A percentile compares a stretch with the other conserved stretches of the same genome.
phyloP scores from a whole-genome alignment of 2,329 filamentous ascomycete genomes.

The Diaporthe amygdali region DNA sequence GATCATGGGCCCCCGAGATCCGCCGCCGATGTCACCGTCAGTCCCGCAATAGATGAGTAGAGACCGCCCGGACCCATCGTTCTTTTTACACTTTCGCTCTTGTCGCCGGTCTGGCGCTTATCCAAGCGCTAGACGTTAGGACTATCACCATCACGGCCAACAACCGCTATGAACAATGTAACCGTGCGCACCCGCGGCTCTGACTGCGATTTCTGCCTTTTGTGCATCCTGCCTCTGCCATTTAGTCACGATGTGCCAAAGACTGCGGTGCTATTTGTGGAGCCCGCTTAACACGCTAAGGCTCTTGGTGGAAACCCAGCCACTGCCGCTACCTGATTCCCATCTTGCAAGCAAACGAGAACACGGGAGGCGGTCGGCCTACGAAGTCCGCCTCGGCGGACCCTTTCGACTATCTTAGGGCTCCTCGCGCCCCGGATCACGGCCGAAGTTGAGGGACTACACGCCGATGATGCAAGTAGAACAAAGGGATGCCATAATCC shows the following conservation, averaged over 20 bases:
- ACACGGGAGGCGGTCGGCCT: neutral
- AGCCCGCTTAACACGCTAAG: neutral
- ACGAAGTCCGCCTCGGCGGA: neutral
- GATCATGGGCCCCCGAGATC: neutral
- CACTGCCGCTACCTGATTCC: slow-evolving; percentile 1
- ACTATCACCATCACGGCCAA: neutral
- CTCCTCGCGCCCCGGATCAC: neutral
- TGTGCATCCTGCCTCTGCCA: neutral
- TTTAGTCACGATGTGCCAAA: neutral
- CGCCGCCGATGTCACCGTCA: neutral
- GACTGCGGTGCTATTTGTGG: neutral
- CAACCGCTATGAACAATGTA: neutral
- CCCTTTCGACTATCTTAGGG: neutral
- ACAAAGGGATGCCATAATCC: neutral
- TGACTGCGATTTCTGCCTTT: neutral
- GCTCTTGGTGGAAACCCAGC: neutral
- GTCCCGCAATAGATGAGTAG: neutral
- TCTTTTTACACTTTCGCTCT: slow-evolving; percentile 10
- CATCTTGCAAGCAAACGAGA: neutral
- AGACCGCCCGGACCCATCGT: neutral
- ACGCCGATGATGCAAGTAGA: neutral
- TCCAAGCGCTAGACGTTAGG: neutral
- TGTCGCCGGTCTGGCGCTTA: neutral
- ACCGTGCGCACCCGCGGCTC: neutral
- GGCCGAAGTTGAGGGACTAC: neutral